These are phyloP conservation scores for Inosperma sp. DNA, from an alignment of 768 basidiomycete genomes.

Conservation along the genomic window DNA sequence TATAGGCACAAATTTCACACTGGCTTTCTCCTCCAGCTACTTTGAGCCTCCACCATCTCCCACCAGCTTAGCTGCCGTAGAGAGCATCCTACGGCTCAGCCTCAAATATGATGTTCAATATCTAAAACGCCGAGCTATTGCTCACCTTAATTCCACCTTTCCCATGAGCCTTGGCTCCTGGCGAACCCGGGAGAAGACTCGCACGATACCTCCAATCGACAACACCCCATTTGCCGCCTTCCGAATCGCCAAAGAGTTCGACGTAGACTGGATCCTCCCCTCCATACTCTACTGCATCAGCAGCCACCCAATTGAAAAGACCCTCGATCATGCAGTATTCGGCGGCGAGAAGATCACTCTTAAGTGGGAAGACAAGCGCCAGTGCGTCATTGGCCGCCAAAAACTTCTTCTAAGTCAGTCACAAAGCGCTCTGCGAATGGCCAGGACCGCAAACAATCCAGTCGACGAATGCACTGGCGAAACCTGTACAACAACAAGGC, in stretches of 20 bases:
- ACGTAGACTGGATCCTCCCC: conserved; percentile 34
- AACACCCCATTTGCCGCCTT: conserved; percentile 39
- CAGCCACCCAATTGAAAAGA: conserved; percentile 34
- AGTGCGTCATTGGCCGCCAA: conserved; percentile 27
- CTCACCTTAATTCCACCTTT: conserved; percentile 34
- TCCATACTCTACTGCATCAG: conserved; percentile 35
- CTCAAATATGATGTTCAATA: conserved; percentile 37
- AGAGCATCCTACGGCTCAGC: conserved; percentile 34
- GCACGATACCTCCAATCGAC: conserved; percentile 36
- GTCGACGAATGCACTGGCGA: conserved; percentile 14
- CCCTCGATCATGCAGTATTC: conserved; percentile 33
- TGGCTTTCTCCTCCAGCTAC: conserved; percentile 21
- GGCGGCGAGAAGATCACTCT: conserved; percentile 22
- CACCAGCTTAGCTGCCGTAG: conserved; percentile 29
- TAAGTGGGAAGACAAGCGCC: conserved; percentile 24
- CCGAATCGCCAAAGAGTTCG: conserved; percentile 31
- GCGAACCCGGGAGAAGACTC: conserved; percentile 29
- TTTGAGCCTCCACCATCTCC: conserved; percentile 33
- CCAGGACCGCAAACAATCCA: conserved; percentile 7
- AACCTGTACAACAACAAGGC: conserved; percentile 17
- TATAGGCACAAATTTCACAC: no score
- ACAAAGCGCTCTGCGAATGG: conserved; percentile 15
- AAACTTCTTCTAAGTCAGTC: conserved; percentile 23
- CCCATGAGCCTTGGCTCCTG: conserved; percentile 33
- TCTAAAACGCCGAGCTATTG: conserved; percentile 31